These are phyloP conservation scores for Diaporthe longicolla DNA, from an alignment of 2,329 filamentous ascomycete genomes.

Conservation along the genomic window DNA sequence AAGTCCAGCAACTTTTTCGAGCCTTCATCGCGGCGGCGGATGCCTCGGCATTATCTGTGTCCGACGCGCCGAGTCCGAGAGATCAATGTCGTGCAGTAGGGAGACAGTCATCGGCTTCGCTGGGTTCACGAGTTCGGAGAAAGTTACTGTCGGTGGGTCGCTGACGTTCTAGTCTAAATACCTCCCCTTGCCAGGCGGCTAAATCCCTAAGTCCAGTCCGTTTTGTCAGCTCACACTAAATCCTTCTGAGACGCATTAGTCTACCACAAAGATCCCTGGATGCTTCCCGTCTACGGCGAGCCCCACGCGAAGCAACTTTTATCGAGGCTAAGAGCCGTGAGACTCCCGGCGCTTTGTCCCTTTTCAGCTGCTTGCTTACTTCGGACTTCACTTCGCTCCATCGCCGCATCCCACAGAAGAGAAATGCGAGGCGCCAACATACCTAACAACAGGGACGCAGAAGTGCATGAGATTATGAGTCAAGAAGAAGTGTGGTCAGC, in stretches of 20 bases:
- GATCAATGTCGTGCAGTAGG: too few relatives aligned
- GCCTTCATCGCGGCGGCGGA: conserved; percentile 8
- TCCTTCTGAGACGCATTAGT: conserved; percentile 5
- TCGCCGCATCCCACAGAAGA: neutral
- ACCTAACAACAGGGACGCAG: neutral
- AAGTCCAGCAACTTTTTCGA: conserved; percentile 26
- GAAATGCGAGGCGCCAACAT: neutral
- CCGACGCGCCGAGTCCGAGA: neutral
- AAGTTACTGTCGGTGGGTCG: conserved; percentile 20
- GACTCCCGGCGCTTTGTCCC: neutral
- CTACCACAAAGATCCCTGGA: neutral
- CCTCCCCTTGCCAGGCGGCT: neutral
- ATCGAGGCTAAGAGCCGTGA: conserved; percentile 2
- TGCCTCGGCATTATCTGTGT: neutral
- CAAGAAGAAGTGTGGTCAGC: neutral
- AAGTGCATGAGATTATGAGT: neutral
- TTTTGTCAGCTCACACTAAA: conserved; percentile 20
- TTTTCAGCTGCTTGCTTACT: conserved; percentile 10
- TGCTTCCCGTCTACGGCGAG: neutral
- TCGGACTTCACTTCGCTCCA: neutral
- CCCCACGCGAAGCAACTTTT: conserved; percentile 30
- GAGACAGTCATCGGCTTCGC: neutral
- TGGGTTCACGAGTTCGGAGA: conserved; percentile 11
- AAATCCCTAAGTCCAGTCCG: neutral
- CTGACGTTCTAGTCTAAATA: conserved; percentile 6